Base-by-base conservation (phyloP, 2,329 filamentous ascomycete genomes). In the Pyrenochaeta sp. region DNA sequence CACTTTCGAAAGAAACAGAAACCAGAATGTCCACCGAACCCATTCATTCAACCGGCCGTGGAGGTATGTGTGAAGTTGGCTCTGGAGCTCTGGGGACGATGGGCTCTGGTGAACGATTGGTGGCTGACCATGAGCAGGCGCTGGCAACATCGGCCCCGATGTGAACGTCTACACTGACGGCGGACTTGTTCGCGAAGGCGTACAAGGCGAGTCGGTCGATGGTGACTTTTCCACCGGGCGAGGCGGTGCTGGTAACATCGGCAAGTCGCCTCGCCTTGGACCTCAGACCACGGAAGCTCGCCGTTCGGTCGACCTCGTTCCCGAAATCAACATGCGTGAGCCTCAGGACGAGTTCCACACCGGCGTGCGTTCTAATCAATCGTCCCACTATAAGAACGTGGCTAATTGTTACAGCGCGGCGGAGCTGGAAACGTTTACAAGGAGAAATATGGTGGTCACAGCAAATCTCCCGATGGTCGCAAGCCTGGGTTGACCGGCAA, bases 71-170 rank as follows among this genome's bases (percentile, higher is more conserved):
- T 43, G 44, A 25, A 50, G 24, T 12, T 27, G 6, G 5, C 28
- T 15, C 22, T 25, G n/a, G 19, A 6, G 5, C 28, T 15, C 22
- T 25, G n/a, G 19, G 13, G 36, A 19, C 27, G 25, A 22, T 30
- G 30, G 30, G n/a, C 28, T 48, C 9, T 39, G 13, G 24, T 37
- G 32, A 15, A 37, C 40, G 36, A 25, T 22, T 28, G 34, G 10
- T 50, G 34, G 49, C 60, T 66, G 49, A 70, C 47, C 48, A 36
- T 27, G 22, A 48, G 34, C 59, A 87, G 85, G 85, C 63, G 82
- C 84, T 60, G 85, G 85, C 61, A 88, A 88, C 72, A 87, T 87
- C 60, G 81, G 83, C 56, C 78, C 77, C 34, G 85, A 87, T 67
- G 50, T 70, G 30, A 81, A 77, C 28, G 68, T 79, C 77, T 82